Conservation (phyloP, 176 grass and related monocot species). For the Thinopyrum elongatum region DNA sequence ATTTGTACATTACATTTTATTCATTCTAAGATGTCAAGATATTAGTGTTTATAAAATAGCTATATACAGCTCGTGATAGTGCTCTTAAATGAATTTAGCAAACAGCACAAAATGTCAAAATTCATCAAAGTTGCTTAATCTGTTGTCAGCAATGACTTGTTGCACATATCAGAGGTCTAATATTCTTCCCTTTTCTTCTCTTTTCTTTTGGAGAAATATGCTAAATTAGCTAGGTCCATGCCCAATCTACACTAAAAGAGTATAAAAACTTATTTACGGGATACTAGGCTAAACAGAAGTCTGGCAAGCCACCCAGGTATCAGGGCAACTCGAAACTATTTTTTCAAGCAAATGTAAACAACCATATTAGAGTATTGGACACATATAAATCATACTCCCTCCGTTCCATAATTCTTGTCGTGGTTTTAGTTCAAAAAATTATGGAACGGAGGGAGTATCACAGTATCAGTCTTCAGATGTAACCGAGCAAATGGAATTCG, state of each 20-base stretch:
- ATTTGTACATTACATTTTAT: background rate
- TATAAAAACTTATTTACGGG: background rate
- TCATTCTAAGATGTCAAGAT: constrained; percentile 3
- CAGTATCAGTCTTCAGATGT: background rate
- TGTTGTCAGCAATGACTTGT: background rate
- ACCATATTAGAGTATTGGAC: background rate
- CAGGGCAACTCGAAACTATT: background rate
- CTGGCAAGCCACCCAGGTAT: background rate
- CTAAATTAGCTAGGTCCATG: background rate
- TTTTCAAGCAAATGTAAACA: constrained; percentile 21
- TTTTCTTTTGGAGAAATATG: background rate
- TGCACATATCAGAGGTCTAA: background rate
- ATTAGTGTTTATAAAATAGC: background rate
- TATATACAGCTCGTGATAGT: background rate
- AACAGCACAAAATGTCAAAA: background rate
- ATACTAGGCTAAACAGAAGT: background rate
- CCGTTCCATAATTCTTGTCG: no score
- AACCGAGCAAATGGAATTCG: background rate
- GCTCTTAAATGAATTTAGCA: background rate
- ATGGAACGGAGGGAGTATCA: no score
- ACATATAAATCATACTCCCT: background rate
- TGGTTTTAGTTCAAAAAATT: no score
- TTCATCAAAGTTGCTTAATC: background rate
- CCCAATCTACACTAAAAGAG: background rate
- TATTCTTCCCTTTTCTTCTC: background rate